A percentile compares a stretch with the other conserved stretches of the same genome.
Conservation (phyloP, 176 grass and related monocot genomes). For the Carex scoparia region DNA sequence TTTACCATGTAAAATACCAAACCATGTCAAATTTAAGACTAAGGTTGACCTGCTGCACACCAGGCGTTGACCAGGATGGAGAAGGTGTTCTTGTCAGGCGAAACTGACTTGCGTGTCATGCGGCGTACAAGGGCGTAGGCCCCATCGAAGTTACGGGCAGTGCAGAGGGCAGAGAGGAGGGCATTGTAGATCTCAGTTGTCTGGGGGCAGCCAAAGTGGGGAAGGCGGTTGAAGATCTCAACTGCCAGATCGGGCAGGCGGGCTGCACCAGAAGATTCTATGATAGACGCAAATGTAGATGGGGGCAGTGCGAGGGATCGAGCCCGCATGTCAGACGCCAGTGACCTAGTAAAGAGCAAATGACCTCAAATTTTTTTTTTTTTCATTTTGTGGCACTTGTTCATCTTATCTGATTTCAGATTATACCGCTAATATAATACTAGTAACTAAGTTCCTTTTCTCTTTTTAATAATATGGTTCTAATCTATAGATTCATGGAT, state of each 20-base stretch:
- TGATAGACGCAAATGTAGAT: constrained; percentile 63
- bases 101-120: constrained; percentile 69
- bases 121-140: constrained; percentile 87
- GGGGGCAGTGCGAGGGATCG: constrained; percentile 57
- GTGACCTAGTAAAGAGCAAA: constrained; percentile 22
- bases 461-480: background rate
- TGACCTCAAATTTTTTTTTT: background rate
- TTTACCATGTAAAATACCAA: background rate
- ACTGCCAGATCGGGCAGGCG: constrained; percentile 60
- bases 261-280: constrained; percentile 71
- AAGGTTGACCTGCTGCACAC: constrained; percentile 45
- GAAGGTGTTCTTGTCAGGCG: constrained; percentile 71
- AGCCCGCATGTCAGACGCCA: constrained; percentile 61
- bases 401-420: background rate
- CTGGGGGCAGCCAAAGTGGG: constrained; percentile 76
- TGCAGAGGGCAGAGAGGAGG: constrained; percentile 82
- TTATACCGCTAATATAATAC: background rate
- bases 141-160: constrained; percentile 59
- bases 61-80: constrained; percentile 84
- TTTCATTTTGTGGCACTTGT: background rate
- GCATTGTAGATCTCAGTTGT: constrained; percentile 78
- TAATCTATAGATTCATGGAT: background rate
- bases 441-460: background rate
- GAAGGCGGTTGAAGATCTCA: constrained; percentile 87
- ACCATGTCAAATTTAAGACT: background rate